A percentile compares a stretch with the other conserved stretches of the same genome.
phyloP scores from a whole-genome alignment of 176 grass and related monocot genomes.

The Musa troglodytarum region DNA sequence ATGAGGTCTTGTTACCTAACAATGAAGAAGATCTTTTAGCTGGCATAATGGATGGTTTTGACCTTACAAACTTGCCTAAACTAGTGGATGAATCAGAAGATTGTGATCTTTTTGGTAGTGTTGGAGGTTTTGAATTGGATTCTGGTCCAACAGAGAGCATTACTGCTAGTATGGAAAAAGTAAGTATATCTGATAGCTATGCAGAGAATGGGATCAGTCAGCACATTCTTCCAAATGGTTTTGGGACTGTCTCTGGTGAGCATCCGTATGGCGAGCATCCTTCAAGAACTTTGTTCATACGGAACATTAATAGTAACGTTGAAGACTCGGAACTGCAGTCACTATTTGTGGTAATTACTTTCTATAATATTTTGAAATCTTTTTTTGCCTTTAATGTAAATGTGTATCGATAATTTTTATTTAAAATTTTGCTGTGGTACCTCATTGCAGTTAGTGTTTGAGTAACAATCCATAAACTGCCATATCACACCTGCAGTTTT shows the following conservation, averaged over 20 bases:
- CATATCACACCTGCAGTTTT: background rate
- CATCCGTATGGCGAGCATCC: constrained; percentile 54
- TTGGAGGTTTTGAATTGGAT: constrained; percentile 42
- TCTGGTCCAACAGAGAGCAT: constrained; percentile 29
- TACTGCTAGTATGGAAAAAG: constrained; percentile 23
- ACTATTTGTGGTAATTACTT: constrained; percentile 36
- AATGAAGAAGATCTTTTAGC: constrained; percentile 42
- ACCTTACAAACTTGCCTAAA: constrained; percentile 20
- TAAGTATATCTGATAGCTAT: constrained; percentile 21
- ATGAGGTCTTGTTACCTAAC: constrained; percentile 33
- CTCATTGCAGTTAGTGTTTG: background rate
- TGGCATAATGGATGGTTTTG: constrained; percentile 45
- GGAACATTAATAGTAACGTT: constrained; percentile 49
- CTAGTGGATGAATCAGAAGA: constrained; percentile 38
- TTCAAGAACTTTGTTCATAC: constrained; percentile 44
- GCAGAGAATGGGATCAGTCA: constrained; percentile 19
- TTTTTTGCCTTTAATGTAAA: background rate
- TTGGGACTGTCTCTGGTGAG: constrained; percentile 33
- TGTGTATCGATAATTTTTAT: background rate
- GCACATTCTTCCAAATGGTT: constrained; percentile 15
- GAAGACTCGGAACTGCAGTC: constrained; percentile 34
- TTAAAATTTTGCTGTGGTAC: background rate
- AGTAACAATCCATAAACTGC: background rate
- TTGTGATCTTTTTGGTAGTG: constrained; percentile 41
- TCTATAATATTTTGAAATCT: background rate